Evolutionary conservation across 768 basidiomycete species (phyloP).

Genomic region (Tulasnella sp.): DNA sequence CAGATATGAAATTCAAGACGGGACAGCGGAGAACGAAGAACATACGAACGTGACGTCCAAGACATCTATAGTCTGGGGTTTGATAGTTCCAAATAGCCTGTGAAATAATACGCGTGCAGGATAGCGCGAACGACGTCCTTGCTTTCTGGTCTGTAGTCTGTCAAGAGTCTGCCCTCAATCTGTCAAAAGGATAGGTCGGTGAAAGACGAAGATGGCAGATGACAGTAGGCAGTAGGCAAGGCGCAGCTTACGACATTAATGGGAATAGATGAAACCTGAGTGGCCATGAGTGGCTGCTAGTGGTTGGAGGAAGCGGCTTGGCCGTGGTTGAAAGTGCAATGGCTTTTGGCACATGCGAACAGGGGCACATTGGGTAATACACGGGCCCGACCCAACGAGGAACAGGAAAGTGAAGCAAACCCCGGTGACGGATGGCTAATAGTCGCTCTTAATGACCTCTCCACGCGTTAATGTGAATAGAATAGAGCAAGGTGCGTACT

Average conservation of each 20-base stretch:
- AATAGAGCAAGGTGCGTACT: too few relatives aligned
- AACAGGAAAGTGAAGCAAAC: too few relatives aligned
- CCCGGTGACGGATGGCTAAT: too few relatives aligned
- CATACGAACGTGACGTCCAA: slow-evolving; percentile 78
- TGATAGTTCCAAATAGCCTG: slow-evolving; percentile 70
- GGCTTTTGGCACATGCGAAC: too few relatives aligned
- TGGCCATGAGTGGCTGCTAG: neutral
- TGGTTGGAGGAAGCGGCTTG: neutral
- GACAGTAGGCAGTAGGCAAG: neutral
- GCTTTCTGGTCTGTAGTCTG: slow-evolving; percentile 56
- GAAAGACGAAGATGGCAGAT: too few relatives aligned
- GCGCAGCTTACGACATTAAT: neutral
- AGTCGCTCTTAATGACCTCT: too few relatives aligned
- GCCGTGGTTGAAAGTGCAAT: neutral
- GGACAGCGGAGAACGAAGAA: neutral
- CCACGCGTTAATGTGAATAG: too few relatives aligned
- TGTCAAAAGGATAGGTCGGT: neutral
- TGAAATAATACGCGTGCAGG: slow-evolving; percentile 78
- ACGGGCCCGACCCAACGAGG: neutral
- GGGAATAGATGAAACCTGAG: neutral
- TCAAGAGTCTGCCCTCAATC: slow-evolving; percentile 55
- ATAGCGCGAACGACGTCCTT: slow-evolving; percentile 69
- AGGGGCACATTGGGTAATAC: neutral
- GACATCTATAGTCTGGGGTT: slow-evolving; percentile 67
- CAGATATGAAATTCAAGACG: neutral